Evolutionary conservation across 1,139 yeast genomes (phyloP), one percentile per base, ranked within the genome.

Genomic region (Suhomyces chickasaworum): DNA sequence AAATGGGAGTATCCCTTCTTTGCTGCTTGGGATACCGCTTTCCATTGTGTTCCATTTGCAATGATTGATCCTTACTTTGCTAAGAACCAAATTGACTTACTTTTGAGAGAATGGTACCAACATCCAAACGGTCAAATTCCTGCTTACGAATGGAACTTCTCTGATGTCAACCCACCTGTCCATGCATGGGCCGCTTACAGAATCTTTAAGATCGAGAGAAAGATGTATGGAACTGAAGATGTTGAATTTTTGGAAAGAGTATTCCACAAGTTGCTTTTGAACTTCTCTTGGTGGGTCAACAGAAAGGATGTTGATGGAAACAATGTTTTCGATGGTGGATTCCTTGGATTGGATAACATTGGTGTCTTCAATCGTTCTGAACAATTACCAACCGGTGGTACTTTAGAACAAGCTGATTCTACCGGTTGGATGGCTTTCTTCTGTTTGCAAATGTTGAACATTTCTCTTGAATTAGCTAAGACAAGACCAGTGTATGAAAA

Each of bases 391-490:
- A 89, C 96, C 1, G 97, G 97, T 33, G 97, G 97, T 43, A 81
- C 78, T 39, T 75, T 91, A 55, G 96, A 90, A 65, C 98, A 91
- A 68, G 97, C 98, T 1, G 98, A 91, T 65, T 89, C 96, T 23
- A 91, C 98, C 7, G 97, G 97, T 37, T 91, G 98, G 98, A 89
- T 91, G 96, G 98, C 97, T 0, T 91, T 93, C 71, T 91, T 85
- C 69, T 83, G 89, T 33, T 73, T 91, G 56, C 95, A 89, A 64
- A 90, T 91, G 97, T 78, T 91, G 66, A 91, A 90, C 64, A 91
- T 91, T 63, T 95, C 98, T 0, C 77, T 91, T 56, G 98, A 91
- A 66, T 78, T 91, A 58, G 88, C 97, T 29, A 89, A 88, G 63
- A 82, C 86, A 42, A 84, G 90, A 55, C 84, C 90, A 0, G 95